Evolutionary conservation across 441 rosid species (phyloP), one percentile per base, ranked within the genome.

Genomic region (Euphorbia schlechtendalii): DNA sequence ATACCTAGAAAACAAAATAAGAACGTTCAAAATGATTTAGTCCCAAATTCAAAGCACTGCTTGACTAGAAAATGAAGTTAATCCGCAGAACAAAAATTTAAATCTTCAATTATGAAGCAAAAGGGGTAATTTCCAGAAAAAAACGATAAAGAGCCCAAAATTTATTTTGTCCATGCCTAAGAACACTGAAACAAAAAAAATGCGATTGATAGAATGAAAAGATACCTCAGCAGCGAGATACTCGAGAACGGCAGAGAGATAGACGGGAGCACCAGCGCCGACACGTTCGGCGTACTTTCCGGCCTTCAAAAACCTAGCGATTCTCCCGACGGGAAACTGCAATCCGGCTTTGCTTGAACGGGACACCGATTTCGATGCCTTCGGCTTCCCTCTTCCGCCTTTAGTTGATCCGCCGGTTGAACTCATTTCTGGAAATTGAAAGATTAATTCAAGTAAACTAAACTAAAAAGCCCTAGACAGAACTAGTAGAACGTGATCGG

Each of bases 211-310:
- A n/a, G 5, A 53, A 22, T 1, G 13, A 2, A 13, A 3, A 3
- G 15, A 10, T 56, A 86, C 96, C 90, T 89, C 92, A 0, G 92
- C 96, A 88, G n/a, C n/a, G n/a, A n/a, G n/a, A n/a, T n/a, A n/a
- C n/a, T n/a, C n/a, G n/a, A n/a, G n/a, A n/a, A n/a, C 92, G 13
- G 96, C 96, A 8, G 96, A 83, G 72, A 88, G 90, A 21, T 88
- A 88, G 0, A 88, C 92, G 2, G 96, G 92, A 58, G 96, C 90
- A 5, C 96, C 92, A 10, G 90, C 92, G n/a, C n/a, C n/a, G n/a
- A n/a, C n/a, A n/a, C n/a, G n/a, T n/a, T n/a, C n/a, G n/a, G n/a
- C n/a, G n/a, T 88, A 86, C 45, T 88, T 88, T 0, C 95, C 96
- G 0, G 88, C 86, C 59, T 86, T 86, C 12, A 88, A 71, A 66